Conservation (phyloP, 441 rosid species). For the Rhodomyrtus psidioides region DNA sequence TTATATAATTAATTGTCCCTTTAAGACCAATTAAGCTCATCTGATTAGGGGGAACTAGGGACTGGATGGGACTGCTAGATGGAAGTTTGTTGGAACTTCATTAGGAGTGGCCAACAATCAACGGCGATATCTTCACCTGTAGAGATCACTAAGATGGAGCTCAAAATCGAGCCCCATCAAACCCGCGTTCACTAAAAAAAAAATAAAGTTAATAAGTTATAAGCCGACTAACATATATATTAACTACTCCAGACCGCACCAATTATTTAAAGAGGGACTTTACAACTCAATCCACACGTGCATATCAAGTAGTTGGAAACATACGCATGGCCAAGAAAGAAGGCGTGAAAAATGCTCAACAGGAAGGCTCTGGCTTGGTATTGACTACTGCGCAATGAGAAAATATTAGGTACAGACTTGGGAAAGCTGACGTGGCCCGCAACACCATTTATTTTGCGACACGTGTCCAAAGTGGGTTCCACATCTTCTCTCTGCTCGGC, state of each 20-base stretch:
- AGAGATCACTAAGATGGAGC: not conserved
- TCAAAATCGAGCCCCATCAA: not conserved
- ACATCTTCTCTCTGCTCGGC: too few relatives aligned
- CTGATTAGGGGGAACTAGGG: not conserved
- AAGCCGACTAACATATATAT: not conserved
- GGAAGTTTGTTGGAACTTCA: not conserved
- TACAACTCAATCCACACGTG: too few relatives aligned
- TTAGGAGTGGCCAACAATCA: too few relatives aligned
- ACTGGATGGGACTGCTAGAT: not conserved
- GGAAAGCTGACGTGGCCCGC: too few relatives aligned
- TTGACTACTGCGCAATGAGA: not conserved
- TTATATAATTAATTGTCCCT: too few relatives aligned
- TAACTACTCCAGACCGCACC: fast-evolving
- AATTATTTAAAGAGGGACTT: fast-evolving
- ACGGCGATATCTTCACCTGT: not conserved
- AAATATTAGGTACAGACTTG: too few relatives aligned
- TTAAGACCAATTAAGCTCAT: not conserved
- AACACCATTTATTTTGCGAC: too few relatives aligned
- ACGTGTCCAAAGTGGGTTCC: too few relatives aligned
- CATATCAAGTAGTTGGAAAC: not conserved
- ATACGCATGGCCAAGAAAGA: not conserved
- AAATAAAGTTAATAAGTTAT: not conserved
- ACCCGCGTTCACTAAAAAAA: not conserved
- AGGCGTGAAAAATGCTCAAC: not conserved
- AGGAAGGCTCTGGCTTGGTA: not conserved